Base-by-base conservation (phyloP, 2,329 filamentous ascomycete species). In the Cordyceps militaris region DNA sequence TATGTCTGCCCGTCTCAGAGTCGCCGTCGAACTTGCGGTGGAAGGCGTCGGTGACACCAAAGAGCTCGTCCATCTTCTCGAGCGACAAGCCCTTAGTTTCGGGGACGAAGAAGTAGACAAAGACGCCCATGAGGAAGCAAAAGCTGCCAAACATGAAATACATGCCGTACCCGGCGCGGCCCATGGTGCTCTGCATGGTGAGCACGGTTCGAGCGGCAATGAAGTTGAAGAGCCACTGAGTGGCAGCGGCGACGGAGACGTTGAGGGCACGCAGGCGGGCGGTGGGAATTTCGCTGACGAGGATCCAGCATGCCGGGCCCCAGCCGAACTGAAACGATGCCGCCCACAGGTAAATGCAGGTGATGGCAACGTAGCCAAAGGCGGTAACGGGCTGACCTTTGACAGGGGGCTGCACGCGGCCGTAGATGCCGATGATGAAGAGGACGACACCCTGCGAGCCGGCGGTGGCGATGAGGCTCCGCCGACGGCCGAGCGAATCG, bases 171-270 rank as follows among this genome's bases (percentile, higher is more conserved):
- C 74, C 74, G 24, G 67, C 68, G 24, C 67, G 61, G 21, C 74
- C 75, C 65, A 78, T 75, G 14, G 72, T 79, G 72, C 76, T 76
- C 65, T 89, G 76, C 86, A 89, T 89, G 48, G 80, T 83, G 2
- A 86, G 82, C 3, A 86, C 84, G 34, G 84, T 83, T 58, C 84
- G 74, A 1, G 86, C 86, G 58, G 89, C 83, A 10, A 88, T 80
- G 60, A 89, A 87, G 67, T 90, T 90, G 70, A 89, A 89, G 4
- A 89, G 70, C 86, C 86, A 88, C 65, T 89, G 85, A 0, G 83
- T 87, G 1, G 82, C 83, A 0, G 86, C 85, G 0, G 80, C 86
- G 48, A 89, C 75, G 1, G 85, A 80, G 7, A 89, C 86, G 65
- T 88, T 89, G 62, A 86, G 72, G 19, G 82, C 82, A 57, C 87